Conservation (phyloP, 352 stramenopile genomes). For the Paralagenidium karlingii region DNA sequence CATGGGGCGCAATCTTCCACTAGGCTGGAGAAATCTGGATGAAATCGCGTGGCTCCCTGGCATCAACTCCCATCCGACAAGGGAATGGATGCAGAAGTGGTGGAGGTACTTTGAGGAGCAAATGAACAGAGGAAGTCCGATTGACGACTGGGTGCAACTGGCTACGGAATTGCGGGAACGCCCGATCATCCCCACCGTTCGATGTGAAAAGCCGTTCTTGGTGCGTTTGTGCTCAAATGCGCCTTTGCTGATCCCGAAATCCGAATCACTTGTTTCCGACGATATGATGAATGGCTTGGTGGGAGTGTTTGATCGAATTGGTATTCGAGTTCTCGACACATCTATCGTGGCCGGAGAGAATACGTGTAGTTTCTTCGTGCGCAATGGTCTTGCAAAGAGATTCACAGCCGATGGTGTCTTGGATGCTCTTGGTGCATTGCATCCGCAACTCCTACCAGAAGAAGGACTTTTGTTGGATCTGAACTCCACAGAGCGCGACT, state of each 20-base stretch:
- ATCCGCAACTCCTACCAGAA: too few species aligned
- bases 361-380: constrained; percentile 26
- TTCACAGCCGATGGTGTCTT: constrained; percentile 32
- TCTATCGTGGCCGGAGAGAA: constrained; percentile 24
- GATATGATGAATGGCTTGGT: constrained; percentile 1
- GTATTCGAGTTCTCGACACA: constrained; percentile 26
- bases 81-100: constrained; percentile 33
- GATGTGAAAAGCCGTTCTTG: background rate
- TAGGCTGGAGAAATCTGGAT: too few species aligned
- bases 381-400: constrained; percentile 21
- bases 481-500: too few species aligned
- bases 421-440: constrained; percentile 14
- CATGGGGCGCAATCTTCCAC: too few species aligned
- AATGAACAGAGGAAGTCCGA: constrained; percentile 12
- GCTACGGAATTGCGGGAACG: constrained; percentile 16
- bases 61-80: too few species aligned
- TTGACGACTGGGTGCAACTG: constrained; percentile 12
- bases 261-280: background rate
- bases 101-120: constrained; percentile 38
- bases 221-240: background rate
- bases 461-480: too few species aligned
- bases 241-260: constrained; percentile 20
- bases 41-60: too few species aligned
- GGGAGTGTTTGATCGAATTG: constrained; percentile 20
- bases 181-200: constrained; percentile 23